Evolutionary conservation across 164 flowering plant species (phyloP).

Genomic region (Paratinospora sagittata): DNA sequence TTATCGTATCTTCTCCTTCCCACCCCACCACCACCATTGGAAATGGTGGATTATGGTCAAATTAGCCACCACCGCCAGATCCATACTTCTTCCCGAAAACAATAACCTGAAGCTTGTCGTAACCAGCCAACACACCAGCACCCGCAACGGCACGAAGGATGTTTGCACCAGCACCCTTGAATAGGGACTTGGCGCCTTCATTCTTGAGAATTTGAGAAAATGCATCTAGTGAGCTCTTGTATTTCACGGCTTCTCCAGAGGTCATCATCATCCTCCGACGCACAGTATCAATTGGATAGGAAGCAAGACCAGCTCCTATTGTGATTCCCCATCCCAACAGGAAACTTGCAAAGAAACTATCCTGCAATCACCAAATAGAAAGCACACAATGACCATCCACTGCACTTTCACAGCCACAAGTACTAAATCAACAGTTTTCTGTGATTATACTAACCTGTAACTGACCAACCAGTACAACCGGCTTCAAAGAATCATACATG

Average conservation of each 20-base stretch:
- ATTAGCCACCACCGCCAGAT: slow-evolving; percentile 30
- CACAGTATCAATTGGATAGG: slow-evolving; percentile 44
- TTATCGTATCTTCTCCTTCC: slow-evolving; percentile 3
- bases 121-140: slow-evolving; percentile 51
- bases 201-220: slow-evolving; percentile 34
- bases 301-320: slow-evolving; percentile 46
- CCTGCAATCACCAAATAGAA: slow-evolving; percentile 25
- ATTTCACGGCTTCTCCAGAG: slow-evolving; percentile 42
- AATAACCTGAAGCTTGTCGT: slow-evolving; percentile 35
- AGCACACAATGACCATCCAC: not conserved
- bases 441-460: slow-evolving; percentile 30
- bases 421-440: not conserved
- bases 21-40: not conserved
- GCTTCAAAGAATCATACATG: slow-evolving; percentile 51
- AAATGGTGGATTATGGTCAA: not conserved
- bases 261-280: slow-evolving; percentile 53
- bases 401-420: not conserved
- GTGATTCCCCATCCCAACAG: slow-evolving; percentile 48
- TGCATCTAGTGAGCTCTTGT: slow-evolving; percentile 40
- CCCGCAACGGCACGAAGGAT: slow-evolving; percentile 48
- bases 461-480: slow-evolving; percentile 34
- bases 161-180: slow-evolving; percentile 51
- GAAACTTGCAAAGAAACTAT: slow-evolving; percentile 44
- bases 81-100: slow-evolving; percentile 33
- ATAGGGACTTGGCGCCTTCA: slow-evolving; percentile 41